A percentile compares a stretch with the other conserved stretches of the same genome.
phyloP scores from a whole-genome alignment of 768 basidiomycete genomes.

The Baorangia bicolor region DNA sequence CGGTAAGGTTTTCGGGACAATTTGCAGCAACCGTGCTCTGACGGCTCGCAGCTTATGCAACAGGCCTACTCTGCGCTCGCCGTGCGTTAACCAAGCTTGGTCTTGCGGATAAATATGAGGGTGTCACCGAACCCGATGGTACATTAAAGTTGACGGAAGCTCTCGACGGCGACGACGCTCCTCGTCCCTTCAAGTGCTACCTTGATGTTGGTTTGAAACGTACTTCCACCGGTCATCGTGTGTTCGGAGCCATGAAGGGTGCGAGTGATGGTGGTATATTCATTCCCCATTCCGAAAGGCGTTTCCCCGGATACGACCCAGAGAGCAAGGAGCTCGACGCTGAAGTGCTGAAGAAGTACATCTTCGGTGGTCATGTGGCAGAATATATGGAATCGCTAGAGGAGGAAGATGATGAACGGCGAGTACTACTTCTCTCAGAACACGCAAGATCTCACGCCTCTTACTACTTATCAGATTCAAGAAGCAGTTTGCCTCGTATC shows the following conservation, averaged over 20 bases:
- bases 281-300: conserved; percentile 96
- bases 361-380: conserved; percentile 94
- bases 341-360: conserved; percentile 96
- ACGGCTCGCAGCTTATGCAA: conserved; percentile 76
- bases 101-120: conserved; percentile 97
- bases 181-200: conserved; percentile 98
- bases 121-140: conserved; percentile 89
- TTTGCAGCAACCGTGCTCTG: background rate
- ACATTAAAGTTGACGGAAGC: conserved; percentile 79
- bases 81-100: conserved; percentile 94
- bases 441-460: conserved; percentile 1
- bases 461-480: conserved; percentile 66
- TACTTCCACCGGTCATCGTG: conserved; percentile 95
- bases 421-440: conserved; percentile 21
- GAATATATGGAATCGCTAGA: conserved; percentile 99
- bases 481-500: conserved; percentile 95
- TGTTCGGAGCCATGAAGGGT: conserved; percentile 99
- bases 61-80: conserved; percentile 92
- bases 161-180: conserved; percentile 88
- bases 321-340: conserved; percentile 92
- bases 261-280: conserved; percentile 97
- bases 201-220: conserved; percentile 98
- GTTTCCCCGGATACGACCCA: conserved; percentile 96
- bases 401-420: conserved; percentile 99
- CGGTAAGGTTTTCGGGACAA: conserved; percentile 45